Base-by-base conservation (phyloP, 768 basidiomycete genomes). In the Calocybe indica region DNA sequence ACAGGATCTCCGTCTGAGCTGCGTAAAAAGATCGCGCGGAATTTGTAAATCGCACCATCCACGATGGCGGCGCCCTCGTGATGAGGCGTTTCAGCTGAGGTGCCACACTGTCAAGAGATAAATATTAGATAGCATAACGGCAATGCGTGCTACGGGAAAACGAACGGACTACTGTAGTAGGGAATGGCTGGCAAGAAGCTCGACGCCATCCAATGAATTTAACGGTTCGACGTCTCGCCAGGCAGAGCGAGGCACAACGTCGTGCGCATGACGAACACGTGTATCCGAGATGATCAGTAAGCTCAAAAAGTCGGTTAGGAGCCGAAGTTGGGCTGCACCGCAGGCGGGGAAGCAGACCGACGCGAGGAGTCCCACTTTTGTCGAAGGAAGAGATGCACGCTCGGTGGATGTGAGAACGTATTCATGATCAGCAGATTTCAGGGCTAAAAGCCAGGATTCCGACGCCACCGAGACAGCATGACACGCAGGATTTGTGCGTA, bases 291-390 rank as follows among this genome's bases (percentile, higher is more conserved):
- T 57, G 14, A 73, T 52, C 39, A 79, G 46, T 43, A 76, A 51
- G 36, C 71, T 69, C 47, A 77, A 55, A 40, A 82, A 71, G 50
- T 83, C 78, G 31, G 73, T 67, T 43, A 77, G 62, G 33, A 80
- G 64, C 31, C 69, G 64, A 15, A 86, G 62, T 58, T 85, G 83
- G 0, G 79, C 63, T 6, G 66, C 62, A 55, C 83, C 83, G 52
- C 75, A 78, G 2, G 64, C 72, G 6, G 84, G 83, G 53, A 78
- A 76, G 55, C 80, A 82, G 1, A 82, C 68, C 1, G 79, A 69
- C 1, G 78, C 79, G 29, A 83, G 68, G 15, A 86, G 63, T 1
- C 80, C 81, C 14, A 63, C 51, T 55, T 70, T 71, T 14, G 55
- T 56, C 7, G 64, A 49, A 13, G 46, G 55, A 31, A 70, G 55